Conservation (phyloP, 2,329 filamentous ascomycete genomes). For the Coleophoma cylindrospora region DNA sequence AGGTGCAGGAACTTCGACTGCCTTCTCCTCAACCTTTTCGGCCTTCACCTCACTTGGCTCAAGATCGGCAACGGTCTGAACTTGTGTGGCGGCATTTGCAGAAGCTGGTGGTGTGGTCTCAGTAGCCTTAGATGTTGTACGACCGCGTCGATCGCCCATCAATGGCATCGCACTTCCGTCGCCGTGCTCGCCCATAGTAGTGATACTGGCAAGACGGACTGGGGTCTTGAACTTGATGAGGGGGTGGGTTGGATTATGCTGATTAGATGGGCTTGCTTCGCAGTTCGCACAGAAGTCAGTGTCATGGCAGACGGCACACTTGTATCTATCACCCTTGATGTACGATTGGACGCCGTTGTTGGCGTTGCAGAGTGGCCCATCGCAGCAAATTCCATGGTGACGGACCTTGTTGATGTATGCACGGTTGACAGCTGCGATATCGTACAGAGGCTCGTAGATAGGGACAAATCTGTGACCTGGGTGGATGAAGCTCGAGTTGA, state of each 20-base stretch:
- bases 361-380: conserved; percentile 79
- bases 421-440: conserved; percentile 34
- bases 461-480: conserved; percentile 83
- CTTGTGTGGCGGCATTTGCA: conserved; percentile 49
- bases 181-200: conserved; percentile 73
- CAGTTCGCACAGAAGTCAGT: conserved; percentile 93
- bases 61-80: conserved; percentile 70
- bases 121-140: conserved; percentile 42
- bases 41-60: conserved; percentile 46
- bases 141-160: conserved; percentile 60
- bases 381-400: conserved; percentile 90
- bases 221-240: conserved; percentile 96
- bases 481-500: conserved; percentile 64
- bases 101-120: conserved; percentile 43
- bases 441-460: conserved; percentile 67
- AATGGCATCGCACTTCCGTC: conserved; percentile 58
- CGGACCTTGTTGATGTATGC: conserved; percentile 35
- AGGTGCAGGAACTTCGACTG: conserved; percentile 17
- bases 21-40: conserved; percentile 27
- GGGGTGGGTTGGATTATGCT: conserved; percentile 93
- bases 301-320: conserved; percentile 94
- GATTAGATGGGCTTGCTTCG: conserved; percentile 79
- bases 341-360: conserved; percentile 54
- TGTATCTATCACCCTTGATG: conserved; percentile 87
- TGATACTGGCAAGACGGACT: conserved; percentile 81